phyloP scores from a whole-genome alignment of 495 filamentous ascomycete species.

The Parachaetomium inaequale region DNA sequence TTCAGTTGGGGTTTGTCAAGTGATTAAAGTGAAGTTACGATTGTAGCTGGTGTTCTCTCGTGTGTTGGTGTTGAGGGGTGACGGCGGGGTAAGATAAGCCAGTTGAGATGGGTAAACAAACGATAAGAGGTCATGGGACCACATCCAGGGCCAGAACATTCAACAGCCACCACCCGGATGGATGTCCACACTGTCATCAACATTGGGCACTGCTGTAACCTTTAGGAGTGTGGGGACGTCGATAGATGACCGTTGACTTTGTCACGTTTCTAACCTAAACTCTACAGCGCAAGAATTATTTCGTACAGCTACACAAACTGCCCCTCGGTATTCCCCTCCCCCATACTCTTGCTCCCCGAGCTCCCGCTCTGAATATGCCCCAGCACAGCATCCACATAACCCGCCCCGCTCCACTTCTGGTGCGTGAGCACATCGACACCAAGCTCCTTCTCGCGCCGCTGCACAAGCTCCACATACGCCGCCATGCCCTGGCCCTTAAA shows the following conservation, averaged over 20 bases:
- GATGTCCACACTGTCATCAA: neutral
- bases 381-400: slow-evolving; percentile 88
- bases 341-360: slow-evolving; percentile 76
- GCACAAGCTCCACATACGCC: slow-evolving; percentile 89
- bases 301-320: slow-evolving; percentile 39
- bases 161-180: neutral
- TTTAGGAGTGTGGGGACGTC: too few species aligned
- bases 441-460: slow-evolving; percentile 83
- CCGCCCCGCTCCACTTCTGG: slow-evolving; percentile 96
- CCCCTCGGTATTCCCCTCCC: slow-evolving; percentile 73
- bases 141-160: neutral
- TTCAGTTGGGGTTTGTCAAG: too few species aligned
- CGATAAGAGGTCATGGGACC: slow-evolving; percentile 13
- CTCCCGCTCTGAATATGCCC: slow-evolving; percentile 91
- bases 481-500: slow-evolving; percentile 93
- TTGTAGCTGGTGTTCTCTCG: too few species aligned
- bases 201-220: neutral
- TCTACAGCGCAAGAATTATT: neutral
- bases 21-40: neutral
- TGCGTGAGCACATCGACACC: slow-evolving; percentile 95
- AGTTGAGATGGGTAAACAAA: neutral
- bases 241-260: too few species aligned
- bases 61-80: slow-evolving; percentile 4
- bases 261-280: neutral
- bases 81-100: slow-evolving; percentile 12